Conservation (phyloP, 208 protist genomes). For the Naegleria fowleri region DNA sequence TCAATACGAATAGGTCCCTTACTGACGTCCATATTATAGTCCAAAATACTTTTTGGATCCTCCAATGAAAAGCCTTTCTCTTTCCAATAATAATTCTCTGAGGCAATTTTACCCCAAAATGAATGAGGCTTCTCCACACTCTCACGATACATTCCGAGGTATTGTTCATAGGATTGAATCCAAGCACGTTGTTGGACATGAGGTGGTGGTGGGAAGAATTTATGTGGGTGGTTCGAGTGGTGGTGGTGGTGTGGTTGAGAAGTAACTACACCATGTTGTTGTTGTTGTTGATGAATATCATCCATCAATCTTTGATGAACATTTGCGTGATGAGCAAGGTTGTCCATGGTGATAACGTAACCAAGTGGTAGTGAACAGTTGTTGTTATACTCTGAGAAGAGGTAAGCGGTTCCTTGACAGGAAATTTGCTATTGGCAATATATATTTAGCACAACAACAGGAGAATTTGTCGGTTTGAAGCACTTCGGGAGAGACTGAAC, state of each 20-base stretch:
- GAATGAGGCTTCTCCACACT: constrained; percentile 53
- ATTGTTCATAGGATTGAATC: background rate
- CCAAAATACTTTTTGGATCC: constrained; percentile 60
- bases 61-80: constrained; percentile 57
- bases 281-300: background rate
- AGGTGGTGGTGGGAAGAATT: background rate
- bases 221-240: background rate
- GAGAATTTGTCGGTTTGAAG: too few species aligned
- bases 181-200: background rate
- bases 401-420: too few species aligned
- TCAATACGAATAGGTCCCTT: constrained; percentile 58
- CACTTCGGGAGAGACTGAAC: too few species aligned
- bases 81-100: background rate
- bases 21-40: constrained; percentile 67
- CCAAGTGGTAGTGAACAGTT: too few species aligned
- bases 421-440: too few species aligned
- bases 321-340: too few species aligned
- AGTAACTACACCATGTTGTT: background rate
- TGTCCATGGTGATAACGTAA: too few species aligned
- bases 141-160: constrained; percentile 52
- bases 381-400: too few species aligned
- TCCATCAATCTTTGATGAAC: too few species aligned
- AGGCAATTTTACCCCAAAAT: constrained; percentile 57
- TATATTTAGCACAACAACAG: too few species aligned
- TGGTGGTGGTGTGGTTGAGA: background rate